These are phyloP conservation scores for Geotrichum candidum DNA, from an alignment of 1,139 yeast genomes.

Conservation along the genomic window DNA sequence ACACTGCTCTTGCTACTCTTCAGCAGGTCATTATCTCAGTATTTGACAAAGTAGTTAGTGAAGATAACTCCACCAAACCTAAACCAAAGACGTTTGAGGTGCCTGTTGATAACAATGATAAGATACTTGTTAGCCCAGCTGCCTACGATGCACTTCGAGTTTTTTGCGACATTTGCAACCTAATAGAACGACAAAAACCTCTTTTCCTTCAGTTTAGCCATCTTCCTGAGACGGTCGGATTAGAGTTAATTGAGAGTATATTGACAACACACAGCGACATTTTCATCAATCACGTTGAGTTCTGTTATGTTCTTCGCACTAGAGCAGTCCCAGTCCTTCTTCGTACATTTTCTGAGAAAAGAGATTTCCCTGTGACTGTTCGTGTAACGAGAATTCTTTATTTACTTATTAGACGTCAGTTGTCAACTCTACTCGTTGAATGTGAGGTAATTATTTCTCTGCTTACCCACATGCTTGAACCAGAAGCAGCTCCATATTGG, in stretches of 20 bases:
- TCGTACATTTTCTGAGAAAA: constrained; percentile 55
- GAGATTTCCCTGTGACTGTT: constrained; percentile 57
- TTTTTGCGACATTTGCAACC: constrained; percentile 62
- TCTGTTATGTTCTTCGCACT: constrained; percentile 57
- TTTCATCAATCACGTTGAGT: constrained; percentile 57
- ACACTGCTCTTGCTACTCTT: constrained; percentile 88
- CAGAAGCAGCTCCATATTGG: constrained; percentile 56
- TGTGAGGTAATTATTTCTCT: constrained; percentile 73
- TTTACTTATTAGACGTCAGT: constrained; percentile 54
- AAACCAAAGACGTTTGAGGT: constrained; percentile 25
- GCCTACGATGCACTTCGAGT: constrained; percentile 67
- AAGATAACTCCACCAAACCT: constrained; percentile 32
- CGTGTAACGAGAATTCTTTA: constrained; percentile 68
- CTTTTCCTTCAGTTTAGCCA: constrained; percentile 46
- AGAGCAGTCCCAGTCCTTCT: constrained; percentile 70
- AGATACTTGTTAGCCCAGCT: constrained; percentile 43
- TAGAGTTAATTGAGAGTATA: constrained; percentile 74
- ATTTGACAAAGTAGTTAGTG: constrained; percentile 56
- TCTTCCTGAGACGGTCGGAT: constrained; percentile 61
- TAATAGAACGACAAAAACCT: constrained; percentile 57
- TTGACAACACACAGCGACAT: constrained; percentile 50
- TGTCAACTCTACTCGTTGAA: constrained; percentile 61
- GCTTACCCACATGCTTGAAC: constrained; percentile 57
- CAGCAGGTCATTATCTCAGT: constrained; percentile 75
- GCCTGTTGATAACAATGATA: constrained; percentile 42